Conservation (phyloP, 495 filamentous ascomycete genomes). For the Podospora pseudocomata region DNA sequence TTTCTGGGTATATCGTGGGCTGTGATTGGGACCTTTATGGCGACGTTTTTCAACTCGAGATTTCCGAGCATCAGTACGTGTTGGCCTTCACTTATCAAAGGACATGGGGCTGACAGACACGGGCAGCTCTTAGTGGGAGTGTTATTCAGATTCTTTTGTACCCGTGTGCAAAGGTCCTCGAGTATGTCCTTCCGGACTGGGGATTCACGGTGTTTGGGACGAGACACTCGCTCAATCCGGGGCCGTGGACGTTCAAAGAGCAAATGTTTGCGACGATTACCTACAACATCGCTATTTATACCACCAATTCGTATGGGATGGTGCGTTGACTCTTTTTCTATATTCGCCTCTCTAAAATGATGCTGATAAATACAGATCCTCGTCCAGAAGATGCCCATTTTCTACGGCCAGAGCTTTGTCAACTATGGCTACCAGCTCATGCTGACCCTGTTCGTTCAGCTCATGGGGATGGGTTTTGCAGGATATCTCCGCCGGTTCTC, state of each 20-base stretch:
- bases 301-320: constrained; percentile 35
- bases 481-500: constrained; percentile 49
- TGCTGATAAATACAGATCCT: constrained; percentile 24
- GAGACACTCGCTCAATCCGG: constrained; percentile 39
- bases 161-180: constrained; percentile 36
- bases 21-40: constrained; percentile 37
- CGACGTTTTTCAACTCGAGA: constrained; percentile 40
- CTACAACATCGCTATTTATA: constrained; percentile 35
- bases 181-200: constrained; percentile 31
- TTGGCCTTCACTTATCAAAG: neutral
- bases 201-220: constrained; percentile 28
- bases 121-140: constrained; percentile 29
- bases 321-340: constrained; percentile 1
- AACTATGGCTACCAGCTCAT: constrained; percentile 39
- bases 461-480: constrained; percentile 45
- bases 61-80: constrained; percentile 35
- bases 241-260: constrained; percentile 45
- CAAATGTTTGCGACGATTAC: constrained; percentile 41
- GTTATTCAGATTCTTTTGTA: constrained; percentile 41
- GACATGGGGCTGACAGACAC: neutral
- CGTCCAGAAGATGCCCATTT: constrained; percentile 27
- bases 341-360: neutral
- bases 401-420: constrained; percentile 28
- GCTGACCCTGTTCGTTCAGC: constrained; percentile 37
- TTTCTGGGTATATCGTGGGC: constrained; percentile 42